A percentile compares a stretch with the other conserved stretches of the same genome.
phyloP scores from a whole-genome alignment of 805 yeast species.

The Pichia pseudocactophila region DNA sequence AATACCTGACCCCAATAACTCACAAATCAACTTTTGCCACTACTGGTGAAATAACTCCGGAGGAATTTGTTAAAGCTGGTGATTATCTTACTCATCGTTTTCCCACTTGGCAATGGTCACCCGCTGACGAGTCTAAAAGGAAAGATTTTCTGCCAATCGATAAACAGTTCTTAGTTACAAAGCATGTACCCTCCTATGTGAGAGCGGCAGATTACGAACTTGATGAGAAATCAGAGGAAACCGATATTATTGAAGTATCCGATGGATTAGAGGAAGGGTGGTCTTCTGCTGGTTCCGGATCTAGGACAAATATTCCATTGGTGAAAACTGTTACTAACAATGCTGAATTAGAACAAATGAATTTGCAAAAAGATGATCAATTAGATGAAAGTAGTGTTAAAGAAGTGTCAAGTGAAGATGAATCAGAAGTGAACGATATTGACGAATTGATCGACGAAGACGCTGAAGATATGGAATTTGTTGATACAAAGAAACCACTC shows the following conservation, averaged over 20 bases:
- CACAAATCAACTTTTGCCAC: conserved; percentile 76
- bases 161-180: conserved; percentile 81
- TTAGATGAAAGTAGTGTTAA: conserved; percentile 5
- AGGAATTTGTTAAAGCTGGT: conserved; percentile 90
- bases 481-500: conserved; percentile 21
- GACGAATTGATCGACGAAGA: conserved; percentile 30
- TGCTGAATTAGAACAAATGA: not conserved
- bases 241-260: conserved; percentile 3
- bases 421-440: conserved; percentile 33
- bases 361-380: not conserved
- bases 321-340: not conserved
- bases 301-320: not conserved
- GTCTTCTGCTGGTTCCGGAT: conserved; percentile 34
- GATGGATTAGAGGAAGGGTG: conserved; percentile 43
- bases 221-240: conserved; percentile 25
- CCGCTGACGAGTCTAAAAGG: conserved; percentile 43
- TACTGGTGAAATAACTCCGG: conserved; percentile 93
- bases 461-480: conserved; percentile 28
- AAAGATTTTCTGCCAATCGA: conserved; percentile 74
- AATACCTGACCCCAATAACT: conserved; percentile 84
- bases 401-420: conserved; percentile 11
- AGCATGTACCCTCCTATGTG: conserved; percentile 78
- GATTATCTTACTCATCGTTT: conserved; percentile 85
- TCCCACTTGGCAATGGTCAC: conserved; percentile 95
- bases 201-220: conserved; percentile 52